Evolutionary conservation across 371 early-diverging fungal species (phyloP).

Genomic region (Circinella umbellata): DNA sequence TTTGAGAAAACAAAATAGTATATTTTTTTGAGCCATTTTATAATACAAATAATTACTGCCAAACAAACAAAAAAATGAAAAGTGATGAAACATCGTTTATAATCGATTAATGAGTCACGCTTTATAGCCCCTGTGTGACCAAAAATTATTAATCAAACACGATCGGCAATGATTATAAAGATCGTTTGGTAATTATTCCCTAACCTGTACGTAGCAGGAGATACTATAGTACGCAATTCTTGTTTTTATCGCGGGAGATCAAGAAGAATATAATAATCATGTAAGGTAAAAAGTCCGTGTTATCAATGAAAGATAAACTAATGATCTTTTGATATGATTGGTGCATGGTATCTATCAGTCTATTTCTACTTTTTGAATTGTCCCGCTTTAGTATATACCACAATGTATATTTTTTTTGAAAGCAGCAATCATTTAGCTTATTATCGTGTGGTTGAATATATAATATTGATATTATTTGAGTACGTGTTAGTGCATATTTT

Average conservation of each 20-base stretch:
- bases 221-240: neutral
- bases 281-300: conserved; percentile 8
- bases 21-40: no score
- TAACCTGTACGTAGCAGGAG: no score
- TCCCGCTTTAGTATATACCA: neutral
- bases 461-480: no score
- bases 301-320: neutral
- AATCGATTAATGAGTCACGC: neutral
- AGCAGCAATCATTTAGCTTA: neutral
- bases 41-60: no score
- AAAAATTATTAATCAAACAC: neutral
- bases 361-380: neutral
- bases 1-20: no score
- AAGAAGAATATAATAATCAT: neutral
- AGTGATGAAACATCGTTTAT: neutral
- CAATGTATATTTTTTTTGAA: no score
- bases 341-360: neutral
- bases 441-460: no score
- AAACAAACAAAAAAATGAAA: no score
- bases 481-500: no score
- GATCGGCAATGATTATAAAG: conserved; percentile 4
- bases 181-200: neutral
- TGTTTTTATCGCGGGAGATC: conserved; percentile 10
- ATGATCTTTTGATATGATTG: conserved; percentile 10
- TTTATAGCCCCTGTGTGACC: neutral